Evolutionary conservation across 2,329 filamentous ascomycete species (phyloP).

Genomic region (Alternaria longipes): DNA sequence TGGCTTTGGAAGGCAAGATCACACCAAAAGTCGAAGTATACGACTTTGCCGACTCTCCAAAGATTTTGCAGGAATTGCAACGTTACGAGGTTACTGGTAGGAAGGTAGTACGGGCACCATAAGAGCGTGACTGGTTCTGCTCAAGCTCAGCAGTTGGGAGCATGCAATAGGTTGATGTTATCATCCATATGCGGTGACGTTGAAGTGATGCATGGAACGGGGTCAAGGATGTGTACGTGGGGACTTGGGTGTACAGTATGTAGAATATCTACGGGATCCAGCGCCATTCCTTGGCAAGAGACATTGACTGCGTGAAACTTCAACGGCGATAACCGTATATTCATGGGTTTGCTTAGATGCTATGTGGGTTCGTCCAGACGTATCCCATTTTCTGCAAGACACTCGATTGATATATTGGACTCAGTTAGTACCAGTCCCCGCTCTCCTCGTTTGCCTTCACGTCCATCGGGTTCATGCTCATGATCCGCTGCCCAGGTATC

Average conservation of each 20-base stretch:
- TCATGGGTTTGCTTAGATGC: neutral
- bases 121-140: neutral
- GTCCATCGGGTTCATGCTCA: constrained; percentile 67
- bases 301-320: neutral
- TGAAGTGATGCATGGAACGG: neutral
- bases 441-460: constrained; percentile 64
- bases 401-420: neutral
- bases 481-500: constrained; percentile 66
- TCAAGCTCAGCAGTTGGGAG: neutral
- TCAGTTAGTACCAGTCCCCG: constrained; percentile 65
- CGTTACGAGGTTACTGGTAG: constrained; percentile 48
- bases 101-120: constrained; percentile 47
- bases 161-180: constrained; percentile 3
- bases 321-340: neutral
- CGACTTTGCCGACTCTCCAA: constrained; percentile 48
- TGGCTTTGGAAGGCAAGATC: constrained; percentile 55
- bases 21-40: constrained; percentile 50
- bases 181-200: neutral
- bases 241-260: neutral
- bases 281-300: neutral
- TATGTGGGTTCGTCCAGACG: neutral
- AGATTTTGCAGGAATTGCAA: constrained; percentile 47
- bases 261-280: neutral
- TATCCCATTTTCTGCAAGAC: neutral
- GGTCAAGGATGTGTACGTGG: neutral